A percentile compares a stretch with the other conserved stretches of the same genome.
Conservation (phyloP, 257 asterid genomes). For the Penstemon eatonii region DNA sequence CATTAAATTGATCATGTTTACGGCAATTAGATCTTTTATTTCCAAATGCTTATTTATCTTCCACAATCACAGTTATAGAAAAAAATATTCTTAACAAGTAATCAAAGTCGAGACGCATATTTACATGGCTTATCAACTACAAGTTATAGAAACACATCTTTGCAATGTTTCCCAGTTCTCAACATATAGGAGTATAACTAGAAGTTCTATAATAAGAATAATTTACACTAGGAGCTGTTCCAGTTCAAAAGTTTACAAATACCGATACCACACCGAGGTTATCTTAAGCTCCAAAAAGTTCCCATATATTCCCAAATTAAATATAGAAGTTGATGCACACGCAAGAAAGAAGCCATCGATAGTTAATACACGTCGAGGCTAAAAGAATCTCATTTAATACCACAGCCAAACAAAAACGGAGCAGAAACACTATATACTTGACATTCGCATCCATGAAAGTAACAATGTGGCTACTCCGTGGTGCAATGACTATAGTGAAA, state of each 20-base stretch:
- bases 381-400: conserved; percentile 2
- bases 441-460: neutral
- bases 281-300: neutral
- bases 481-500: too few species aligned
- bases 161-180: neutral
- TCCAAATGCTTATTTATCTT: neutral
- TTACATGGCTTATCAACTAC: neutral
- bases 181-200: too few species aligned
- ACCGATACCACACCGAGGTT: neutral
- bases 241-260: too few species aligned
- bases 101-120: neutral
- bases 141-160: neutral
- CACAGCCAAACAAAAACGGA: neutral
- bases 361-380: neutral
- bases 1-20: neutral
- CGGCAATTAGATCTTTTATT: neutral
- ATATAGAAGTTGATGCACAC: neutral
- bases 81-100: neutral
- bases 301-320: neutral
- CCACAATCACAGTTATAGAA: neutral
- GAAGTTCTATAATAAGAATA: too few species aligned
- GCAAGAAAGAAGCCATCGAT: neutral
- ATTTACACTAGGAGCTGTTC: too few species aligned
- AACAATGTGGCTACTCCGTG: too few species aligned
- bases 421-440: neutral